Conservation (phyloP, 169 alveolate species). For the Babesia bovis region DNA sequence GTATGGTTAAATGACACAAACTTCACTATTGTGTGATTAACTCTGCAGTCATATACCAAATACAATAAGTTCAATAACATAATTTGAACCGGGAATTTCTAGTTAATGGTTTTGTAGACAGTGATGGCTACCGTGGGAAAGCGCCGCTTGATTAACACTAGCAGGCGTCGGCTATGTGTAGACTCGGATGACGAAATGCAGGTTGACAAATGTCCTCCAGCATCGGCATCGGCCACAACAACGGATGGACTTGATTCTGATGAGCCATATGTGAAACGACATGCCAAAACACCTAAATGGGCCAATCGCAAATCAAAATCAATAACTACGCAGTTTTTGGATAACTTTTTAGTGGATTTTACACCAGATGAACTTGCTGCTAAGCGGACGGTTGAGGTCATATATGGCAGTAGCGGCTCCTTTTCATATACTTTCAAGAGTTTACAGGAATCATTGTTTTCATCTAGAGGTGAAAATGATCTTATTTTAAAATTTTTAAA, state of each 20-base stretch:
- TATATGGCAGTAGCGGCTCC: slow-evolving; percentile 44
- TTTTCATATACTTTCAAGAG: slow-evolving; percentile 61
- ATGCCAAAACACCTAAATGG: background rate
- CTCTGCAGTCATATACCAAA: no score
- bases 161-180: slow-evolving; percentile 13
- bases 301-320: background rate
- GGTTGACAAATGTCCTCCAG: background rate
- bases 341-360: slow-evolving; percentile 36
- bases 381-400: slow-evolving; percentile 62
- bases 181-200: slow-evolving; percentile 37
- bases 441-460: slow-evolving; percentile 38
- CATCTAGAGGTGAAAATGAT: background rate
- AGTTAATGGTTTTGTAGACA: no score
- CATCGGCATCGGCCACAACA: slow-evolving; percentile 19
- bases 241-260: slow-evolving; percentile 23
- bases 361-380: slow-evolving; percentile 66
- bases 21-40: no score
- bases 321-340: slow-evolving; percentile 43
- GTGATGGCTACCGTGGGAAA: slow-evolving; percentile 5
- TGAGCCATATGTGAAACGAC: slow-evolving; percentile 14
- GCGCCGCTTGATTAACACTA: slow-evolving; percentile 16
- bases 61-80: no score
- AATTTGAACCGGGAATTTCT: no score
- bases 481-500: slow-evolving; percentile 27
- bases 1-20: no score